Evolutionary conservation across 352 stramenopile genomes (phyloP).

Genomic region (Globisporangium perplexum): DNA sequence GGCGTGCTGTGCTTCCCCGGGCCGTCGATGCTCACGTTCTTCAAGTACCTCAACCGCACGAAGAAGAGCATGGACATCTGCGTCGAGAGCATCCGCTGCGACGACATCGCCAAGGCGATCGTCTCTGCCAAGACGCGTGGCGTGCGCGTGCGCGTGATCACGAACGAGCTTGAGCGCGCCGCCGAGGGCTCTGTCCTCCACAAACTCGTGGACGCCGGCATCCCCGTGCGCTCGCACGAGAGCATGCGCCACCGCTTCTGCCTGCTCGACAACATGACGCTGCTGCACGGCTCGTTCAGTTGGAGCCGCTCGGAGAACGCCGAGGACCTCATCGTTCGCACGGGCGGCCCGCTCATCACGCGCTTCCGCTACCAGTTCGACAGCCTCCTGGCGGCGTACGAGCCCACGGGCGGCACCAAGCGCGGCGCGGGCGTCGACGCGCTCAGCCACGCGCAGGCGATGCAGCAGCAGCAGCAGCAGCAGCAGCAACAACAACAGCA

Average conservation of each 20-base stretch:
- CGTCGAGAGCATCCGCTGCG: constrained; percentile 62
- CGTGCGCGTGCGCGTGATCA: constrained; percentile 52
- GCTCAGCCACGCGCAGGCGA: not conserved
- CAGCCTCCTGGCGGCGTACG: constrained; percentile 43
- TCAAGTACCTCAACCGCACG: constrained; percentile 32
- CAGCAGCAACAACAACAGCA: not conserved
- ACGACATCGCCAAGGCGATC: constrained; percentile 52
- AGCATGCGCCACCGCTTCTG: constrained; percentile 72
- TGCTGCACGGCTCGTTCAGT: constrained; percentile 70
- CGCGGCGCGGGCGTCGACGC: not conserved
- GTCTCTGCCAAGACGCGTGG: constrained; percentile 39
- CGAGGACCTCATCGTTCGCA: constrained; percentile 49
- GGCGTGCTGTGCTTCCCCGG: constrained; percentile 5
- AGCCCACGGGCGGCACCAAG: constrained; percentile 8
- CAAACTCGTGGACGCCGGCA: constrained; percentile 52
- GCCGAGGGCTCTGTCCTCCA: constrained; percentile 51
- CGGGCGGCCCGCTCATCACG: constrained; percentile 37
- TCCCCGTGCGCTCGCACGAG: constrained; percentile 34
- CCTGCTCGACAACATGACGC: constrained; percentile 46
- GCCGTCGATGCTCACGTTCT: constrained; percentile 34
- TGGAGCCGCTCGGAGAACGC: constrained; percentile 59
- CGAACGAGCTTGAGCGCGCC: constrained; percentile 43
- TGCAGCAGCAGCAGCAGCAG: not conserved
- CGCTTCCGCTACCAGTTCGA: constrained; percentile 50
- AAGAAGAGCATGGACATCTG: constrained; percentile 47